Base-by-base conservation (phyloP, 2,329 filamentous ascomycete species). In the Cytospora chrysosperma region DNA sequence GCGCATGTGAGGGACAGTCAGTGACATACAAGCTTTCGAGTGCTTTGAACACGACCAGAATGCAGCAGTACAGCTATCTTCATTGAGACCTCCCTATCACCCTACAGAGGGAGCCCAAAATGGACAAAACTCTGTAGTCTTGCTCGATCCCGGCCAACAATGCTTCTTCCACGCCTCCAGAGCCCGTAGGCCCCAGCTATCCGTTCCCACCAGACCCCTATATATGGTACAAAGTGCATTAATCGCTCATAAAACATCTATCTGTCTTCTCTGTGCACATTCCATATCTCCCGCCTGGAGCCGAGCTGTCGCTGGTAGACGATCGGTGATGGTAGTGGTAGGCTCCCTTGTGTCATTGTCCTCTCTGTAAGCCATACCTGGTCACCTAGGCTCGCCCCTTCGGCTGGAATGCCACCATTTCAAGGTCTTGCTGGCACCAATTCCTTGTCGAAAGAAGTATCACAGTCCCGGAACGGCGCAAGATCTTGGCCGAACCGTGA, bases 161-260 rank as follows among this genome's bases (percentile, higher is more conserved):
- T 34, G 24, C 56, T 53, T 53, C 40, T 40, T 49, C 59, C 59
- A 62, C 59, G 62, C 53, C 62, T 57, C 52, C 58, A 21, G 50
- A 51, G 30, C 12, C 59, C 53, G 32, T 56, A 24, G 40, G 40
- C 21, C 51, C 55, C 56, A 21, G 5, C 34, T 49, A 28, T 55
- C 61, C 56, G 51, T 55, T 32, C 47, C 59, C 17, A 53, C 59
- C 55, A 51, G 19, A 51, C 43, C 63, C 59, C 50, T 59, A 55
- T 62, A 62, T 65, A 62, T 65, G 50, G 40, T 62, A 65, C 63
- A 62, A 40, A 62, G 61, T 62, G 62, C 62, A 64, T 54, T 30
- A 21, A 59, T 58, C 57, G 63, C 59, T 62, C 43, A 47, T 54
- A 57, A 59, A 50, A 49, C n/a, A n/a, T n/a, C n/a, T 47, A 51